Evolutionary conservation across 2,329 filamentous ascomycete species (phyloP), one percentile per base, ranked within the genome.

Genomic region (Plectosphaerella plurivora): DNA sequence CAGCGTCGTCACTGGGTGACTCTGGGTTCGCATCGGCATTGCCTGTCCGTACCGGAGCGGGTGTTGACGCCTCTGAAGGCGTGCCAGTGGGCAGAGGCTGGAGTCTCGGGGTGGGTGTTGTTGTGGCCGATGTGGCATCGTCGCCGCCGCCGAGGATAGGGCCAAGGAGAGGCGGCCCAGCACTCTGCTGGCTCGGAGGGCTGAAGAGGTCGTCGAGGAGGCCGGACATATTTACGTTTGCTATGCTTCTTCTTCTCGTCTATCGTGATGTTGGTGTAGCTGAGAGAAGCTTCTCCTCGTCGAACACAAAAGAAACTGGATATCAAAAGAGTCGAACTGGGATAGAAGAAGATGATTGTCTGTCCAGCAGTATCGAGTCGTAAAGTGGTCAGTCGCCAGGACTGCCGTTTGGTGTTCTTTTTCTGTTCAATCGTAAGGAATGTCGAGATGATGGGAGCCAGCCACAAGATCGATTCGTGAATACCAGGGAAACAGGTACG

Each of bases 171-270:
- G 48, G 46, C 28, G 28, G 28, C 5, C 20, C 39, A 15, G 45
- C 22, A 24, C 18, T 51, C 6, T 49, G 49, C 14, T 14, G 42
- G 42, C 25, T 10, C 20, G 50, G 45, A 12, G 35, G 16, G 22
- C 18, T 14, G 16, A 52, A 35, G 15, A 47, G 36, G 8, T 47
- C 49, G 15, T 51, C 37, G 9, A 47, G 39, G 18, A 54, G 41
- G 5, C 52, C 54, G 36, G 55, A 47, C 55, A 57, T 57, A 37
- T 16, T 50, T 33, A 3, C 28, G 8, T 8, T 12, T 12, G 28
- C 2, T 8, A 8, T 33, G 28, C 28, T 33, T 33, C 28, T 33
- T 12, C 11, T 33, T 33, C 28, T 9, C 11, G 28, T 33, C 28
- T 22, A 22, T 22, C 22, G 45, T 24, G 33, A 48, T 33, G 46